Evolutionary conservation across 768 basidiomycete genomes (phyloP).

Genomic region (Macrolepiota albuminosa): DNA sequence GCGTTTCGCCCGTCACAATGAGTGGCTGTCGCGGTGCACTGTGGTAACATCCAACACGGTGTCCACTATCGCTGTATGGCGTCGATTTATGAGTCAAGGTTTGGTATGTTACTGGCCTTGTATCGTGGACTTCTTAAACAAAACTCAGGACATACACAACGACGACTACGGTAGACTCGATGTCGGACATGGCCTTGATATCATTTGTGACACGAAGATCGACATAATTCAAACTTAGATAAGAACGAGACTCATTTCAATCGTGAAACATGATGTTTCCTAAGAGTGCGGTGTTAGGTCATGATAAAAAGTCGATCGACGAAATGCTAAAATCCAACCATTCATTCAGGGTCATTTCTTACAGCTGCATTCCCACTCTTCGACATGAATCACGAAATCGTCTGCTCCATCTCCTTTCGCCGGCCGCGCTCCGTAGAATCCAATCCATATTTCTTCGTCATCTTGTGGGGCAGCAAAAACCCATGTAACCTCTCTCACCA

Average conservation of each 20-base stretch:
- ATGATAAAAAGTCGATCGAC: neutral
- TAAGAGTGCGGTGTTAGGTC: neutral
- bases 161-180: neutral
- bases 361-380: neutral
- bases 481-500: constrained; percentile 18
- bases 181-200: neutral
- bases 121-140: neutral
- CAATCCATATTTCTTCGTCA: constrained; percentile 14
- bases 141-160: neutral
- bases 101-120: neutral
- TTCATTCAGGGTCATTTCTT: neutral
- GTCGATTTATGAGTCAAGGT: neutral
- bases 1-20: no score
- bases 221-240: neutral
- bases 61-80: neutral
- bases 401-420: neutral
- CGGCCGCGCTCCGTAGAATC: neutral
- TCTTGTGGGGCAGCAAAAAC: constrained; percentile 11
- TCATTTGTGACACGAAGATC: neutral
- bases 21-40: no score
- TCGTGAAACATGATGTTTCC: no score
- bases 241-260: neutral
- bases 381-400: neutral
- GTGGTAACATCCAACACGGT: no score
- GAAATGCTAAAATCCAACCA: neutral